Conservation (phyloP, 192 early-diverging fungal species). For the Coemansia sp. region DNA sequence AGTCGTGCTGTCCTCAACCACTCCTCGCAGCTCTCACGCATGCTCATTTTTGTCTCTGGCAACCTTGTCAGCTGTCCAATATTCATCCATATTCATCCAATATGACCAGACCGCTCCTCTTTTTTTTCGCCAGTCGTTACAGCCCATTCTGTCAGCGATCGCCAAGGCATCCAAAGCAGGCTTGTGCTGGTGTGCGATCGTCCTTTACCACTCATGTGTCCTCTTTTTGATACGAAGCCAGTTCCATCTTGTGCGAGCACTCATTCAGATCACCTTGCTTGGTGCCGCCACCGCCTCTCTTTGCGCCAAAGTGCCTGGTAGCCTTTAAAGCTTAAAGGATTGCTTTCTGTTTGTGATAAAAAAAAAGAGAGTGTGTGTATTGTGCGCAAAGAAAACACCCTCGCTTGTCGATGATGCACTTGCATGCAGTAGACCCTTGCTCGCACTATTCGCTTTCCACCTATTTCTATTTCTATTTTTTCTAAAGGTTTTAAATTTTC, state of each 20-base stretch:
- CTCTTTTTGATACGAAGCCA: neutral
- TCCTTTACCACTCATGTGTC: neutral
- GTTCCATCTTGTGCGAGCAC: neutral
- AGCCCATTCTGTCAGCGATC: neutral
- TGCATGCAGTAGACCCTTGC: neutral
- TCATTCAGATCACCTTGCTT: neutral
- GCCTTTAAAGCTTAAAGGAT: neutral
- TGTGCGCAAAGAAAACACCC: neutral
- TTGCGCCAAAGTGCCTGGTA: neutral
- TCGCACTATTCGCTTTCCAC: neutral
- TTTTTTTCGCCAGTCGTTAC: neutral
- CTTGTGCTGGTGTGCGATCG: neutral
- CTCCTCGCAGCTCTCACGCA: conserved; percentile 4
- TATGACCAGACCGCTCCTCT: neutral
- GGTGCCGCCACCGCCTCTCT: neutral
- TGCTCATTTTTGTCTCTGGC: neutral
- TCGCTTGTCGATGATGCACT: neutral
- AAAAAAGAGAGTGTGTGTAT: neutral
- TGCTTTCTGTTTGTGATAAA: neutral
- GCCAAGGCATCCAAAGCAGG: neutral
- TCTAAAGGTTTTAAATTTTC: neutral
- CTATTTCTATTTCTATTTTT: neutral
- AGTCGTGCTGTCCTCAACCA: neutral
- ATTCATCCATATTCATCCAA: neutral
- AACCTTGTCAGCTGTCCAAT: neutral